Evolutionary conservation across 495 filamentous ascomycete species (phyloP), one percentile per base, ranked within the genome.

Genomic region (Sordaria brevicollis): DNA sequence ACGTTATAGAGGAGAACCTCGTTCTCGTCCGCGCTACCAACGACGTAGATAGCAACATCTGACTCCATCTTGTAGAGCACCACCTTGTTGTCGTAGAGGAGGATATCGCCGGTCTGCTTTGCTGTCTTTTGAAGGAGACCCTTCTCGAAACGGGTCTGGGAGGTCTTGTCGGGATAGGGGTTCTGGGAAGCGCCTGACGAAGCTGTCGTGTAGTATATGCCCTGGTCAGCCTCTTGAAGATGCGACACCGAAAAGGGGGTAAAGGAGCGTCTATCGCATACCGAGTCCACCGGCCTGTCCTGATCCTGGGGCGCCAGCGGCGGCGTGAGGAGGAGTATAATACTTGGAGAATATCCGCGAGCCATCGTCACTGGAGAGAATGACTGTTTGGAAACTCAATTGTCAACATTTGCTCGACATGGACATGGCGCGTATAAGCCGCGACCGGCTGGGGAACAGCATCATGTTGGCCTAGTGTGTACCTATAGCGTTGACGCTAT

Each of bases 61-160:
- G 91, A 92, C 84, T 99, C 95, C 82, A 90, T 90, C 88, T 98
- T 98, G 86, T 96, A 99, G 36, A 98, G 92, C 36, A 98, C 93
- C 37, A 98, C 88, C 73, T 91, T 89, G 81, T 92, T 93, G 80
- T 98, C 95, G 83, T 96, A 98, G 65, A 98, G 88, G 68, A 99
- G 96, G 74, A 99, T 93, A 82, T 99, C 95, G 68, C 90, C 92
- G 31, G 88, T 92, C 76, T 94, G 92, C 84, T 99, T 99, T 73
- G 92, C 93, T 17, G 95, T 99, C 86, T 99, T 99, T 71, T 95
- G 92, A 57, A 97, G 82, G 31, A 99, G 86, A 15, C 93, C 95
- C 83, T 97, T 97, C 81, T 99, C 95, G 78, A 99, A 99, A 6
- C 91, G 86, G 75, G 93, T 95, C 80, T 99, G 95, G 70, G 94